Evolutionary conservation across 805 yeast genomes (phyloP).

Genomic region (Candida hungchunana): DNA sequence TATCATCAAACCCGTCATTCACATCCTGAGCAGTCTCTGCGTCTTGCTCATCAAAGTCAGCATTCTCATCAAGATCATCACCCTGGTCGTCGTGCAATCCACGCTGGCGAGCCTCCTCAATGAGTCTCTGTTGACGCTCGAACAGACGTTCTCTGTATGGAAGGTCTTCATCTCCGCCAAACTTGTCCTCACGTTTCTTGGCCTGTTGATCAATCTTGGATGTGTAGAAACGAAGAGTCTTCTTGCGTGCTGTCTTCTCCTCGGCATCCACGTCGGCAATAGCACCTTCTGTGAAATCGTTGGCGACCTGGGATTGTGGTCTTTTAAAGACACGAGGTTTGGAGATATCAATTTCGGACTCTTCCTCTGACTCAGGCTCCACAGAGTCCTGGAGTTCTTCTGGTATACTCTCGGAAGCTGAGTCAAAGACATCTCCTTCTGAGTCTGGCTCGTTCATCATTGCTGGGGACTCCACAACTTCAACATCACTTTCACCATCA

Average conservation of each 20-base stretch:
- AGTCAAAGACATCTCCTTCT: slow-evolving; percentile 18
- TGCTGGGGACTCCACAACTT: slow-evolving; percentile 16
- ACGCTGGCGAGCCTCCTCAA: slow-evolving; percentile 84
- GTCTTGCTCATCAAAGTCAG: slow-evolving; percentile 42
- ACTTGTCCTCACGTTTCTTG: slow-evolving; percentile 53
- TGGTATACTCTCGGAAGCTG: slow-evolving; percentile 14
- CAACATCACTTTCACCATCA: slow-evolving; percentile 13
- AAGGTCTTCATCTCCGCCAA: slow-evolving; percentile 81
- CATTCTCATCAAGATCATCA: slow-evolving; percentile 52
- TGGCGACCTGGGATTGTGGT: slow-evolving; percentile 26
- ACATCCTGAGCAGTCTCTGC: slow-evolving; percentile 37
- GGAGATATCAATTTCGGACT: slow-evolving; percentile 48
- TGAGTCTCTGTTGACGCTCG: slow-evolving; percentile 83
- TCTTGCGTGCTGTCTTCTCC: slow-evolving; percentile 77
- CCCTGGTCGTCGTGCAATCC: slow-evolving; percentile 59
- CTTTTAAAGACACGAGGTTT: slow-evolving; percentile 49
- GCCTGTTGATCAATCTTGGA: slow-evolving; percentile 90
- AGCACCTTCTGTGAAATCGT: slow-evolving; percentile 66
- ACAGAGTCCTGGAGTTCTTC: slow-evolving; percentile 17
- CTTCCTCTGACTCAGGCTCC: slow-evolving; percentile 14
- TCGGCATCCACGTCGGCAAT: slow-evolving; percentile 81
- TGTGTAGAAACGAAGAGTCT: slow-evolving; percentile 89
- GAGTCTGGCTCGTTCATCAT: slow-evolving; percentile 14
- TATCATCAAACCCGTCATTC: slow-evolving; percentile 46
- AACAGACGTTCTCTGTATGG: slow-evolving; percentile 88